Percentiles rank a stretch among this genome's conserved stretches.
phyloP scores from a whole-genome alignment of 75 land plant species.

The Isoetes taiwanensis region DNA sequence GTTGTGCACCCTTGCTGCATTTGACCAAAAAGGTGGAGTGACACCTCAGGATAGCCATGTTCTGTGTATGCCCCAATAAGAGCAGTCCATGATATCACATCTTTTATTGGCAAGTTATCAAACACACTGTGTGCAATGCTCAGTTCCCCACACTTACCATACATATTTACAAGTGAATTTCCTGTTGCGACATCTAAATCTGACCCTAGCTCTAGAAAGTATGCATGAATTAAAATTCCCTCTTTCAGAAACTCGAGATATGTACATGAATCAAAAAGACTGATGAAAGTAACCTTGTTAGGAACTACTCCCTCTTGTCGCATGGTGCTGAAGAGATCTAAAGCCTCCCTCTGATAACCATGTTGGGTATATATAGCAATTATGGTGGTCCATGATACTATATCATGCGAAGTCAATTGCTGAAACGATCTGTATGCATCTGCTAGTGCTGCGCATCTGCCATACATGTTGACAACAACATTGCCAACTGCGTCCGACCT shows the following conservation, averaged over 20 bases:
- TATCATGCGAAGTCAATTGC: constrained; percentile 17
- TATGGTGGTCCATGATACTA: constrained; percentile 30
- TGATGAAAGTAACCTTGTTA: background rate
- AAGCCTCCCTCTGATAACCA: constrained; percentile 5
- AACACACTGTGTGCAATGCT: constrained; percentile 11
- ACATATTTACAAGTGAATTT: constrained; percentile 22
- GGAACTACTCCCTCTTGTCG: background rate
- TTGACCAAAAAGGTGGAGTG: constrained; percentile 17
- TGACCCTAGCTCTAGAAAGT: constrained; percentile 21
- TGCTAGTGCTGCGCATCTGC: background rate
- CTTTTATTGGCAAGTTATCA: constrained; percentile 23
- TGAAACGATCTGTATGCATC: background rate
- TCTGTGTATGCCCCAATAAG: constrained; percentile 36
- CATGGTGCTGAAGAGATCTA: background rate
- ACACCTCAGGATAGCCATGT: constrained; percentile 34
- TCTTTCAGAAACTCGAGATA: constrained; percentile 10
- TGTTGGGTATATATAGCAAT: constrained; percentile 16
- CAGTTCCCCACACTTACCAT: constrained; percentile 22
- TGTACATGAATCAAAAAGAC: constrained; percentile 11
- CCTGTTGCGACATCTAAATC: constrained; percentile 1
- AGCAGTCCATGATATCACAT: constrained; percentile 34
- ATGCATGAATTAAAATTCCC: constrained; percentile 14
- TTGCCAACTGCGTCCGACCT: background rate
- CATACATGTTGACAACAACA: background rate
- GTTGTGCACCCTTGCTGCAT: constrained; percentile 20